Evolutionary conservation across 768 basidiomycete genomes (phyloP).

Genomic region (Dentipellis sp.): DNA sequence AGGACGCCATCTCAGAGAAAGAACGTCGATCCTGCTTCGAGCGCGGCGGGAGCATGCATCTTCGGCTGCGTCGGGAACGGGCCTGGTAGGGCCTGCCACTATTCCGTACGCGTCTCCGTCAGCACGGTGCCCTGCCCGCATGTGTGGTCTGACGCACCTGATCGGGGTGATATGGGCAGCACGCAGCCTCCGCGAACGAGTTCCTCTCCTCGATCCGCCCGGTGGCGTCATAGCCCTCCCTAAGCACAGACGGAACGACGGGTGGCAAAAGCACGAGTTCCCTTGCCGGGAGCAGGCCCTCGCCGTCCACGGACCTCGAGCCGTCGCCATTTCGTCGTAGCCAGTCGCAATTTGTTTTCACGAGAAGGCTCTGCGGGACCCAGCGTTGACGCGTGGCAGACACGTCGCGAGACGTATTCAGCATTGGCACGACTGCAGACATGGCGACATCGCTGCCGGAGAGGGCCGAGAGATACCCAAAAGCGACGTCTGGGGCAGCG

Average conservation of each 20-base stretch:
- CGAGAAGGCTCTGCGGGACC: slow-evolving; percentile 28
- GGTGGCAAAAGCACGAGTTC: slow-evolving; percentile 20
- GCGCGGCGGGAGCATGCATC: too few relatives aligned
- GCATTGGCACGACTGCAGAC: slow-evolving; percentile 18
- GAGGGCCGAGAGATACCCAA: slow-evolving; percentile 13
- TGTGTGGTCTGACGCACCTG: slow-evolving; percentile 18
- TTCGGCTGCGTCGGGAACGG: neutral
- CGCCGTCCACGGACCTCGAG: neutral
- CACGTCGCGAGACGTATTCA: slow-evolving; percentile 27
- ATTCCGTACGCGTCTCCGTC: neutral
- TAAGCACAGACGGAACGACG: slow-evolving; percentile 20
- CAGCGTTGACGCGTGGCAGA: slow-evolving; percentile 19
- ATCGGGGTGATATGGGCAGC: slow-evolving; percentile 25
- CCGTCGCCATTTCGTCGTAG: slow-evolving; percentile 14
- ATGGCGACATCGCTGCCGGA: neutral
- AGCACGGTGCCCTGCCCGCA: neutral
- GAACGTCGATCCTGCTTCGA: too few relatives aligned
- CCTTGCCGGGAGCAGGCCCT: too few relatives aligned
- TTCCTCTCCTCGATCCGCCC: slow-evolving; percentile 23
- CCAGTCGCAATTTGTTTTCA: slow-evolving; percentile 23
- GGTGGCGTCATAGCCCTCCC: slow-evolving; percentile 21
- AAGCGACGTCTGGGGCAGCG: slow-evolving; percentile 36
- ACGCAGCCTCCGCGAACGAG: slow-evolving; percentile 21
- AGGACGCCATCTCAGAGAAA: too few relatives aligned
- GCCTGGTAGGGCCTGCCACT: neutral